phyloP scores from a whole-genome alignment of 2,329 filamentous ascomycete species.

The Fusarium guadeloupense region DNA sequence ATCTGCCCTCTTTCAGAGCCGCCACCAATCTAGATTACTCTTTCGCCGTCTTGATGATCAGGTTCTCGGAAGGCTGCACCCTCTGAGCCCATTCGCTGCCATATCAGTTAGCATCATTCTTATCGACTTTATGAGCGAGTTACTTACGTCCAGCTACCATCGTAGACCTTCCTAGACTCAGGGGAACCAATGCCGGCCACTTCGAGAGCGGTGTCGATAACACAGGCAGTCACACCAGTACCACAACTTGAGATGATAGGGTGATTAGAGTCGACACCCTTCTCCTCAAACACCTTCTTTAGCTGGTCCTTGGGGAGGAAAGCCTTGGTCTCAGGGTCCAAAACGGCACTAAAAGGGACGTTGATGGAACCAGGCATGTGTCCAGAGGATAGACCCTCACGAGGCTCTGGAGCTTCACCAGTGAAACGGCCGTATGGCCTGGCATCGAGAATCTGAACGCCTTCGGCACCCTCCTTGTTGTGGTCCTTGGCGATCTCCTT shows the following conservation, averaged over 20 bases:
- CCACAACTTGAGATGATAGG: conserved; percentile 91
- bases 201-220: conserved; percentile 86
- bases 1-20: conserved; percentile 25
- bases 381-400: conserved; percentile 84
- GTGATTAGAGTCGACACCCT: conserved; percentile 79
- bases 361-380: conserved; percentile 91
- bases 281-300: conserved; percentile 78
- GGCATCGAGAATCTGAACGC: conserved; percentile 89
- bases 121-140: background rate
- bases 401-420: conserved; percentile 85
- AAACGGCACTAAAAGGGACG: conserved; percentile 79
- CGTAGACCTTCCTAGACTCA: conserved; percentile 80
- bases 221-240: conserved; percentile 91
- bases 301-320: conserved; percentile 78
- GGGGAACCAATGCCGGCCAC: conserved; percentile 78
- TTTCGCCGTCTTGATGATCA: conserved; percentile 65
- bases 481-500: conserved; percentile 77
- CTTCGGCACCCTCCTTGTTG: conserved; percentile 84
- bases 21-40: conserved; percentile 26
- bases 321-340: conserved; percentile 85
- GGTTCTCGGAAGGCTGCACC: conserved; percentile 67
- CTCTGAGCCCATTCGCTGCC: conserved; percentile 73
- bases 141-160: conserved; percentile 97
- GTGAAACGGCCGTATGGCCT: conserved; percentile 81
- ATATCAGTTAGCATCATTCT: conserved; percentile 42